A percentile compares a stretch with the other conserved stretches of the same genome.
Evolutionary conservation across 2,329 filamentous ascomycete species (phyloP).

Genomic region (Fusarium verticillioides): DNA sequence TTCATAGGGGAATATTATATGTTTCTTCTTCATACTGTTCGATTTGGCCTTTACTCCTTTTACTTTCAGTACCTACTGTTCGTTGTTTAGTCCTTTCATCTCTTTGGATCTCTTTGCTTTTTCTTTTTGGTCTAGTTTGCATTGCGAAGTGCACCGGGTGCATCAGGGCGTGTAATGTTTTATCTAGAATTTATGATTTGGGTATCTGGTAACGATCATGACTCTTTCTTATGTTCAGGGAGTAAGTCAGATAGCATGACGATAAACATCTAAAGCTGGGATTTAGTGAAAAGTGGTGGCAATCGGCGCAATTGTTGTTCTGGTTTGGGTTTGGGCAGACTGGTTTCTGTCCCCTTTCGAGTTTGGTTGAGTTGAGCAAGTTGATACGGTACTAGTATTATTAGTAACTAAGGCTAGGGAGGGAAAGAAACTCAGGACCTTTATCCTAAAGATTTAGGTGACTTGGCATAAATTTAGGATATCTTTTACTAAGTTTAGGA

Average conservation of each 20-base stretch:
- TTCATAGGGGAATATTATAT: not conserved
- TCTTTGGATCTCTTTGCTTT: not conserved
- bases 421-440: not conserved
- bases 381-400: not conserved
- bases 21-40: not conserved
- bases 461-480: not conserved
- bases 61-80: not conserved
- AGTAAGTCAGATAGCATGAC: constrained; percentile 24
- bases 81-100: not conserved
- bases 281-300: constrained; percentile 17
- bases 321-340: constrained; percentile 23
- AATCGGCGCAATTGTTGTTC: constrained; percentile 25
- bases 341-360: constrained; percentile 22
- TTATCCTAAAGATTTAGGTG: not conserved
- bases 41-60: not conserved
- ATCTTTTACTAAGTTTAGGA: not conserved
- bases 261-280: constrained; percentile 35
- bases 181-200: constrained; percentile 10
- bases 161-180: constrained; percentile 31
- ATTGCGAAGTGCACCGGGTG: constrained; percentile 13
- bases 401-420: not conserved
- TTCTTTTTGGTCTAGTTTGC: not conserved
- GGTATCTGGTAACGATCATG: constrained; percentile 33
- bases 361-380: constrained; percentile 9
- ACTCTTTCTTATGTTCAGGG: constrained; percentile 27